Conservation (phyloP, 2,329 filamentous ascomycete genomes). For the Paracoccidioides lutzii region DNA sequence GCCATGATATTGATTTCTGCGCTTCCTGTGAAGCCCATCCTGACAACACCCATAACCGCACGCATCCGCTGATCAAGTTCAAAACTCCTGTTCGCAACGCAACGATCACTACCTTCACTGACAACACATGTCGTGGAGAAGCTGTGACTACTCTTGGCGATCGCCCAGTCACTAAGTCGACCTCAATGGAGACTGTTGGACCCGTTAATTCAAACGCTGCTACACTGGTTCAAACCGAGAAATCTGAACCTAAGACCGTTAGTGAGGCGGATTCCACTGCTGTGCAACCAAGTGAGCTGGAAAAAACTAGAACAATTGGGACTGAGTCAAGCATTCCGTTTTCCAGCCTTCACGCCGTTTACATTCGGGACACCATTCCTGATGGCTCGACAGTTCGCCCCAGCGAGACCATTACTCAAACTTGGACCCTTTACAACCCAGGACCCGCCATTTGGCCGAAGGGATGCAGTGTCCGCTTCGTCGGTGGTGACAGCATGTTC, state of each 20-base stretch:
- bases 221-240: conserved; percentile 57
- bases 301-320: conserved; percentile 5
- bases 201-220: conserved; percentile 39
- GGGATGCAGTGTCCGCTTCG: conserved; percentile 80
- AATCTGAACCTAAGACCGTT: neutral
- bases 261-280: neutral
- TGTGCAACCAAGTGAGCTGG: conserved; percentile 7
- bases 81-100: conserved; percentile 84
- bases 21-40: conserved; percentile 85
- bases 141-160: conserved; percentile 62
- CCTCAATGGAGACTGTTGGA: conserved; percentile 40
- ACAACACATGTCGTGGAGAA: conserved; percentile 53
- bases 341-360: conserved; percentile 48
- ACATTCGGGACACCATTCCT: conserved; percentile 61
- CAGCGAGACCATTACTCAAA: conserved; percentile 69
- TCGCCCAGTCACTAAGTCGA: conserved; percentile 33
- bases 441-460: conserved; percentile 70
- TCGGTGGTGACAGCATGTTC: conserved; percentile 94
- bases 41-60: conserved; percentile 73
- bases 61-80: conserved; percentile 95
- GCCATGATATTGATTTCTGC: conserved; percentile 90
- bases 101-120: conserved; percentile 70
- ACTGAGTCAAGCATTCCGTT: conserved; percentile 25
- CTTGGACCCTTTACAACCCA: conserved; percentile 81
- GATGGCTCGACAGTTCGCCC: conserved; percentile 64